Evolutionary conservation across 164 flowering plant species (phyloP).

Genomic region (Tinospora cordifolia): DNA sequence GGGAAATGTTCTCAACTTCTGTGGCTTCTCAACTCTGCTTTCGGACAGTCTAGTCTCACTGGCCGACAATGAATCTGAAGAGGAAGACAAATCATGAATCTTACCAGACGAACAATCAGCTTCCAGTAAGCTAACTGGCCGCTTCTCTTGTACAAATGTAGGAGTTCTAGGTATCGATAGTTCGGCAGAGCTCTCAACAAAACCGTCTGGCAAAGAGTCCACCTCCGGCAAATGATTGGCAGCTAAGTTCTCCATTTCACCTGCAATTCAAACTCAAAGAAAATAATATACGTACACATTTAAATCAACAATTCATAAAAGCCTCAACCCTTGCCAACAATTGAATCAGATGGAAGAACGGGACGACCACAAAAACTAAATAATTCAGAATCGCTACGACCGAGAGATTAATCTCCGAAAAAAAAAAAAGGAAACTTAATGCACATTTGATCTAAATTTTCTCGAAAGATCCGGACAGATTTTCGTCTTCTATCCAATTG

Average conservation of each 20-base stretch:
- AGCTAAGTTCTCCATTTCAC: conserved; percentile 42
- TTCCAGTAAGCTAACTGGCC: conserved; percentile 8
- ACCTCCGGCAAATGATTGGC: conserved; percentile 66
- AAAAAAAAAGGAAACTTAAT: too few relatives aligned
- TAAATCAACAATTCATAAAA: neutral
- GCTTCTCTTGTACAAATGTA: conserved; percentile 31
- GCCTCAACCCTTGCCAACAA: neutral
- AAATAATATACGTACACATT: neutral
- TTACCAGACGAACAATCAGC: conserved; percentile 16
- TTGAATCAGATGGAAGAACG: neutral
- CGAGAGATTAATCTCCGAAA: too few relatives aligned
- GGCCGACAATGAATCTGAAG: conserved; percentile 7
- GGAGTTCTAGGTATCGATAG: conserved; percentile 31
- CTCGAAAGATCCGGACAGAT: too few relatives aligned
- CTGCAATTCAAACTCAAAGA: neutral
- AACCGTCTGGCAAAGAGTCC: conserved; percentile 73
- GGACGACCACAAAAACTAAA: too few relatives aligned
- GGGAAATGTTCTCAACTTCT: conserved; percentile 39
- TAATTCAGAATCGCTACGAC: too few relatives aligned
- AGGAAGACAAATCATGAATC: conserved; percentile 10
- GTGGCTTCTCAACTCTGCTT: conserved; percentile 7
- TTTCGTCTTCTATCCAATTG: too few relatives aligned
- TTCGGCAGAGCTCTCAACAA: conserved; percentile 56
- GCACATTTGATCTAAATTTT: too few relatives aligned
- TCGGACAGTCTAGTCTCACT: conserved; percentile 16